Percentiles rank a stretch among this genome's conserved stretches.
phyloP scores from a whole-genome alignment of 176 grass and related monocot species.

The Rhynchospora pubera region DNA sequence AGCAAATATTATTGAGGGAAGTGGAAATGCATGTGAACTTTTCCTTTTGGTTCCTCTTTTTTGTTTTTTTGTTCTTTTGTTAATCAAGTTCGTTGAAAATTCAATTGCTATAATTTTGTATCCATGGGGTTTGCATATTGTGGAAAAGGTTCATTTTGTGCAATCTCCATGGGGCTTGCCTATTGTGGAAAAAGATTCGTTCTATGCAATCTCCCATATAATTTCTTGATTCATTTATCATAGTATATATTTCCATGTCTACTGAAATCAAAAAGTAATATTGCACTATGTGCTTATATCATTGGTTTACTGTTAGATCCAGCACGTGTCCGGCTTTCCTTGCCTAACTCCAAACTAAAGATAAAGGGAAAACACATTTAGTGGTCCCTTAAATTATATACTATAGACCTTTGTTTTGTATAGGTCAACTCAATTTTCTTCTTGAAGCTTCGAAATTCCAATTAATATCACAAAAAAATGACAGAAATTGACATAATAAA shows the following conservation, averaged over 20 bases:
- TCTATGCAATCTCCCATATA: background rate
- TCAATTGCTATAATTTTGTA: background rate
- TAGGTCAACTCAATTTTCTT: background rate
- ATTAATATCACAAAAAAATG: background rate
- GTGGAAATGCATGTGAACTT: constrained; percentile 8
- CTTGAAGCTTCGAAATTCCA: background rate
- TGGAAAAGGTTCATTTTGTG: background rate
- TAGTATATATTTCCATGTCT: background rate
- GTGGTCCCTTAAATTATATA: background rate
- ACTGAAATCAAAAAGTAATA: background rate
- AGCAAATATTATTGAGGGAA: background rate
- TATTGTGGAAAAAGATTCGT: background rate
- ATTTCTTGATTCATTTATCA: background rate
- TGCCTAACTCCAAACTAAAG: background rate
- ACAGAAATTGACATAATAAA: background rate
- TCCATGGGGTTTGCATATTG: background rate
- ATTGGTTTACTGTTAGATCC: background rate
- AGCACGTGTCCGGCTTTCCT: background rate
- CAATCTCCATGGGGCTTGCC: background rate
- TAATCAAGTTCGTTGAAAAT: background rate
- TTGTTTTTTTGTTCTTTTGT: background rate
- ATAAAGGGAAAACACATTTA: background rate
- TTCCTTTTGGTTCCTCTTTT: background rate
- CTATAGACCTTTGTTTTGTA: background rate
- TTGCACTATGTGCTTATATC: background rate